phyloP scores from a whole-genome alignment of 805 yeast genomes.

The Pichia gijzeniarum region DNA sequence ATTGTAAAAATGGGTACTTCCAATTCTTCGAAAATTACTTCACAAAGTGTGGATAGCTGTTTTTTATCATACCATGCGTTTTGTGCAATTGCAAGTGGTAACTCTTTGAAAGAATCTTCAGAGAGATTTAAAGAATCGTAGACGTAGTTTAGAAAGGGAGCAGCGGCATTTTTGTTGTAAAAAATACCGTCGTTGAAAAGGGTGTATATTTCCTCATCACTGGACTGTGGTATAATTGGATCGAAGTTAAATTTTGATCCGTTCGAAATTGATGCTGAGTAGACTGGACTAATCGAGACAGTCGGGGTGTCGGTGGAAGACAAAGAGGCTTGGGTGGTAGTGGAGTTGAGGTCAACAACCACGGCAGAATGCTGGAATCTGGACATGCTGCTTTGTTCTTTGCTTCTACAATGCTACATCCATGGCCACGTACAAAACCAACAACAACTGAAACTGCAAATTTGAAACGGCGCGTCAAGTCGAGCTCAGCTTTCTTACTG shows the following conservation, averaged over 20 bases:
- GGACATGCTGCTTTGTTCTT: neutral
- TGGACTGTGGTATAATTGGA: slow-evolving; percentile 16
- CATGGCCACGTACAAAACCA: no score
- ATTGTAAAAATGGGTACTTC: slow-evolving; percentile 73
- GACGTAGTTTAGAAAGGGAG: slow-evolving; percentile 61
- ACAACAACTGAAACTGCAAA: no score
- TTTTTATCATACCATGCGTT: slow-evolving; percentile 65
- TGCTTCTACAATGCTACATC: no score
- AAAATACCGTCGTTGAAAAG: slow-evolving; percentile 56
- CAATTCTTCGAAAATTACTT: slow-evolving; percentile 68
- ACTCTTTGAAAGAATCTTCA: slow-evolving; percentile 39
- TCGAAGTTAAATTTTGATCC: slow-evolving; percentile 4
- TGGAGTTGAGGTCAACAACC: slow-evolving; percentile 64
- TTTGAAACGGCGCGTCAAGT: no score
- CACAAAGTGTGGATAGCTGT: slow-evolving; percentile 51
- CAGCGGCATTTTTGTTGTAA: slow-evolving; percentile 68
- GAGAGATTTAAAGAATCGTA: slow-evolving; percentile 47
- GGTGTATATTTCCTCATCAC: slow-evolving; percentile 48
- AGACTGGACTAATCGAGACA: slow-evolving; percentile 50
- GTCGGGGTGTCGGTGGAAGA: slow-evolving; percentile 60
- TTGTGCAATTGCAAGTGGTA: slow-evolving; percentile 52
- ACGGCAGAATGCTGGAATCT: slow-evolving; percentile 43
- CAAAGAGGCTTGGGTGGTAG: slow-evolving; percentile 62
- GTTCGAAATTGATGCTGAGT: slow-evolving; percentile 30
- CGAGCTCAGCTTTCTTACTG: no score